Evolutionary conservation across 2,329 filamentous ascomycete species (phyloP), one percentile per base, ranked within the genome.

Genomic region (Alternaria sp.): DNA sequence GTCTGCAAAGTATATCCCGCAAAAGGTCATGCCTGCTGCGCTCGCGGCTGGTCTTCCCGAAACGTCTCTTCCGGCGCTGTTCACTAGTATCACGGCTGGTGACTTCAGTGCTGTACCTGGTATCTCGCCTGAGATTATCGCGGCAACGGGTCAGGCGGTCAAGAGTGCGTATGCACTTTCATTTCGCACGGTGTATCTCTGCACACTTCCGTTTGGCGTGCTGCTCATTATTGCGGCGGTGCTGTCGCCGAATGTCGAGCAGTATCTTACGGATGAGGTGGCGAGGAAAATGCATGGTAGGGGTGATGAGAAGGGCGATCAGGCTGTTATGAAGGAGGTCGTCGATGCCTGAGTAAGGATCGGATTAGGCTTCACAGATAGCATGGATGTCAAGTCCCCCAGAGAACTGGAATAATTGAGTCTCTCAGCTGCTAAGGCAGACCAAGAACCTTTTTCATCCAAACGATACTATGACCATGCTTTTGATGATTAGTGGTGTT

Each of bases 111-210:
- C 58, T 9, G 72, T 77, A 12, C 70, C 71, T n/a, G 75, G 69
- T 4, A 73, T 77, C 26, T 72, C 72, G 1, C 59, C 67, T 1
- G 69, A 69, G 1, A 70, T 77, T 19, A 69, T 72, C n/a, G 69
- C 60, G 1, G 68, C 79, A 0, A 80, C 82, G 0, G 73, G 65
- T 3, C 59, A 64, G 0, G 80, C 81, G 21, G 64, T 80, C 9
- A 79, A 81, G 65, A 72, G 74, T 11, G 82, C 82, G n/a, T 84
- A 85, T 68, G 71, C 77, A 6, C 60, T 77, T n/a, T 80, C 81
- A 4, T 84, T 85, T 70, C 73, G 75, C 58, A 77, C 80, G 4
- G 83, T 86, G 1, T 86, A 83, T 81, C 74, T 82, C 69, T 49
- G 77, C 62, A 79, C 78, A 4, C 57, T 81, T 7, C 76, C 77